Evolutionary conservation across 108 stramenopile genomes (phyloP).

Genomic region (Bacterosira constricta): DNA sequence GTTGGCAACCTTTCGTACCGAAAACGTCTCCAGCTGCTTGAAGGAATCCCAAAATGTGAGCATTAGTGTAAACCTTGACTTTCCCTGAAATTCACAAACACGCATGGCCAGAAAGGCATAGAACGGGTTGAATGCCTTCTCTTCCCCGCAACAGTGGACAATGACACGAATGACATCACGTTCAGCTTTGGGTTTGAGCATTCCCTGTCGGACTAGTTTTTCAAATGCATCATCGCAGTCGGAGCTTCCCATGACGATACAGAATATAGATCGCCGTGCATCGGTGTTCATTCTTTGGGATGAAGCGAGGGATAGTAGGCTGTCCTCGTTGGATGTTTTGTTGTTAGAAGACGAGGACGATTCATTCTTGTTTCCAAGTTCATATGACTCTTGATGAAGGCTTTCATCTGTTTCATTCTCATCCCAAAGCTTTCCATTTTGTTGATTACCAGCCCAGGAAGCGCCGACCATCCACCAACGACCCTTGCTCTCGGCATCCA

Average conservation of each 20-base stretch:
- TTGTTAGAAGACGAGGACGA: conserved; percentile 10
- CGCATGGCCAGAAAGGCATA: conserved; percentile 90
- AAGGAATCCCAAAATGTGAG: conserved; percentile 95
- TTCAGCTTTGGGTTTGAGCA: conserved; percentile 86
- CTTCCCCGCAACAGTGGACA: conserved; percentile 92
- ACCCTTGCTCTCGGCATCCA: conserved; percentile 81
- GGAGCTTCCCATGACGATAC: conserved; percentile 89
- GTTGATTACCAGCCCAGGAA: conserved; percentile 90
- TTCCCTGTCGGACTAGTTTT: conserved; percentile 79
- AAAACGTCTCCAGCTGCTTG: conserved; percentile 84
- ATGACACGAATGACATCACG: conserved; percentile 93
- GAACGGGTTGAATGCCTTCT: conserved; percentile 91
- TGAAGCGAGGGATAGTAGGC: conserved; percentile 76
- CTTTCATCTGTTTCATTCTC: conserved; percentile 27
- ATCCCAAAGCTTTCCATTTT: conserved; percentile 43
- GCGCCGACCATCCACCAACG: conserved; percentile 97
- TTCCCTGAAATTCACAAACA: conserved; percentile 89
- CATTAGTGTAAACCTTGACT: conserved; percentile 91
- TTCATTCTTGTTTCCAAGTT: conserved; percentile 5
- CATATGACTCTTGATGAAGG: background rate
- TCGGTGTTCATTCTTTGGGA: conserved; percentile 96
- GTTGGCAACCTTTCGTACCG: conserved; percentile 83
- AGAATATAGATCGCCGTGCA: conserved; percentile 88
- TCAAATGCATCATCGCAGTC: conserved; percentile 96
- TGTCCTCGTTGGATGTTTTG: conserved; percentile 44